phyloP scores from a whole-genome alignment of 1,284 basidiomycete species.

The Melampsora americana region DNA sequence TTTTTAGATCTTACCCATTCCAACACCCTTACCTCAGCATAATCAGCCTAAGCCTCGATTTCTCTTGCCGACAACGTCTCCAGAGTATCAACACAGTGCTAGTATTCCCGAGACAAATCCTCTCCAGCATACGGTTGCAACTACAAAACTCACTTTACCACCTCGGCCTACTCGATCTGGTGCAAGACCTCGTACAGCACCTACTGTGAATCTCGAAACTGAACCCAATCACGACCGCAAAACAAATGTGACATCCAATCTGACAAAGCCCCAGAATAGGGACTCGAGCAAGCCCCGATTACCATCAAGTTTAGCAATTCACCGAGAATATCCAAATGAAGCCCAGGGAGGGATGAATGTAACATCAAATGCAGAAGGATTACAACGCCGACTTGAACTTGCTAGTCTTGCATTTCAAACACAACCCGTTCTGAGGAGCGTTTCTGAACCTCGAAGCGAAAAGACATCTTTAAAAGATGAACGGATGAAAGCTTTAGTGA shows the following conservation, averaged over 20 bases:
- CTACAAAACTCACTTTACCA: neutral
- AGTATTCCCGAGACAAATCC: neutral
- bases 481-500: neutral
- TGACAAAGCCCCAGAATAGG: neutral
- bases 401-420: neutral
- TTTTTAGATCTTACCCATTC: neutral
- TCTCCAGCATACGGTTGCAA: neutral
- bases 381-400: neutral
- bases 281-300: no score
- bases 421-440: neutral
- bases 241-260: neutral
- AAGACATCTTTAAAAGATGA: neutral
- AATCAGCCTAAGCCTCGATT: neutral
- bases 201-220: neutral
- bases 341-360: no score
- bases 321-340: no score
- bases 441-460: neutral
- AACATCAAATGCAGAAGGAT: neutral
- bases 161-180: neutral
- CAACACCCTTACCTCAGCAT: neutral
- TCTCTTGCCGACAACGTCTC: neutral
- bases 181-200: conserved; percentile 5
- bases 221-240: neutral
- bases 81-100: no score
- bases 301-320: no score